phyloP scores from a whole-genome alignment of 2,329 filamentous ascomycete genomes.

The Lecanicillium sp. region DNA sequence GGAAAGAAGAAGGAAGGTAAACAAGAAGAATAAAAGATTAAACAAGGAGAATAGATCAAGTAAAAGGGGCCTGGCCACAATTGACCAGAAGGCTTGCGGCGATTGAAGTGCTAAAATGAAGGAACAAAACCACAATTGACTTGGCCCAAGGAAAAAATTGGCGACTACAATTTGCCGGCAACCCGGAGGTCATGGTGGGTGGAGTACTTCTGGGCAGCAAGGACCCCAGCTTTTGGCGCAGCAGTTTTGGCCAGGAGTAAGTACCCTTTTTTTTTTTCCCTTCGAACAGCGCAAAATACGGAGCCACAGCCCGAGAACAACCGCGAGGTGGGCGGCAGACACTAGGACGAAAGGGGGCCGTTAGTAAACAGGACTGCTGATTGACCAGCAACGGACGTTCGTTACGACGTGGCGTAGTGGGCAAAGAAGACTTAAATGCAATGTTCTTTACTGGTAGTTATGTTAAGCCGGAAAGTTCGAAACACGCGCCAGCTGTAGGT shows the following conservation, averaged over 20 bases:
- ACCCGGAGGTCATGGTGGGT: slow-evolving; percentile 9
- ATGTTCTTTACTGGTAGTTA: no score
- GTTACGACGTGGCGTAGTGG: no score
- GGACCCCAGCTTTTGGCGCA: slow-evolving; percentile 3
- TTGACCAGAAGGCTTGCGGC: slow-evolving; percentile 2
- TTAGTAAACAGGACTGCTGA: no score
- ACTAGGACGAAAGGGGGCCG: no score
- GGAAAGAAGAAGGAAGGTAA: background rate
- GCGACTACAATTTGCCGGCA: slow-evolving; percentile 10
- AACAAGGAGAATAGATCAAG: background rate
- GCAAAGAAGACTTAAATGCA: no score
- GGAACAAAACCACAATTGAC: slow-evolving; percentile 1
- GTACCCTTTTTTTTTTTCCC: no score
- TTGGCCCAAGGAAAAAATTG: slow-evolving; percentile 7
- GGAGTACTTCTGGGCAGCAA: slow-evolving; percentile 10
- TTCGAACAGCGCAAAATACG: no score
- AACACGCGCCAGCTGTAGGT: no score
- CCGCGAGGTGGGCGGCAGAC: no score
- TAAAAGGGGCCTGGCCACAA: slow-evolving; percentile 1
- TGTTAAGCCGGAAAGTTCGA: no score
- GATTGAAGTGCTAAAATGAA: slow-evolving; percentile 11
- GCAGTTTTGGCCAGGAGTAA: background rate
- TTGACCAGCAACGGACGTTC: no score
- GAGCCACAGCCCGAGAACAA: no score
- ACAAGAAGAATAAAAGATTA: slow-evolving; percentile 6